Percentiles rank a stretch among this genome's conserved stretches.
Conservation (phyloP, 2,329 filamentous ascomycete species). For the Aspergillus spinulosporus region DNA sequence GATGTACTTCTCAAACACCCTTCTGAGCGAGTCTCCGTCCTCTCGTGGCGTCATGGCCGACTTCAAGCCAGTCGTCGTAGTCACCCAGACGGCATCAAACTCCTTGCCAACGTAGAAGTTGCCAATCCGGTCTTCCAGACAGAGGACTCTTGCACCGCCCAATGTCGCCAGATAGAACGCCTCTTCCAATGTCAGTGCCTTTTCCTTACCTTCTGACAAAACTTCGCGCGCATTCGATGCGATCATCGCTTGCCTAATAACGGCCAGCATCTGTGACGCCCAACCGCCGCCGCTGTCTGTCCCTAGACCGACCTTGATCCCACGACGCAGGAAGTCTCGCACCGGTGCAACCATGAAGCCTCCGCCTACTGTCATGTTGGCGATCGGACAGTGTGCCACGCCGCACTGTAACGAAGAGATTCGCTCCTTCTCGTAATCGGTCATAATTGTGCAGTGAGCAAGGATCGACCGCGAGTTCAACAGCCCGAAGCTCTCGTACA, state of each 20-base stretch:
- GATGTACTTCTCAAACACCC: constrained; percentile 62
- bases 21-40: constrained; percentile 48
- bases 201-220: constrained; percentile 41
- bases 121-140: constrained; percentile 56
- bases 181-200: constrained; percentile 53
- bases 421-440: constrained; percentile 50
- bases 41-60: constrained; percentile 57
- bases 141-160: constrained; percentile 61
- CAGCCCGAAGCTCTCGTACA: constrained; percentile 59
- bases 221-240: constrained; percentile 42
- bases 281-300: constrained; percentile 66
- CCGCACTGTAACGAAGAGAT: constrained; percentile 52
- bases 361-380: constrained; percentile 62
- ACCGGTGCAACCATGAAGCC: constrained; percentile 59
- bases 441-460: constrained; percentile 66
- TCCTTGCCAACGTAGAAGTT: constrained; percentile 61
- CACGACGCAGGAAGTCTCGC: constrained; percentile 56
- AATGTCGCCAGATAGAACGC: constrained; percentile 62
- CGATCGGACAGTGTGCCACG: constrained; percentile 64
- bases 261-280: constrained; percentile 55
- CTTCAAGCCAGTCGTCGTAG: constrained; percentile 36
- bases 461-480: constrained; percentile 60
- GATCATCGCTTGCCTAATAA: constrained; percentile 55
- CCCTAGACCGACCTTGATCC: constrained; percentile 66
- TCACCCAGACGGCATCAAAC: constrained; percentile 60